Conservation (phyloP, 164 flowering plant species). For the Stephania cephalantha region DNA sequence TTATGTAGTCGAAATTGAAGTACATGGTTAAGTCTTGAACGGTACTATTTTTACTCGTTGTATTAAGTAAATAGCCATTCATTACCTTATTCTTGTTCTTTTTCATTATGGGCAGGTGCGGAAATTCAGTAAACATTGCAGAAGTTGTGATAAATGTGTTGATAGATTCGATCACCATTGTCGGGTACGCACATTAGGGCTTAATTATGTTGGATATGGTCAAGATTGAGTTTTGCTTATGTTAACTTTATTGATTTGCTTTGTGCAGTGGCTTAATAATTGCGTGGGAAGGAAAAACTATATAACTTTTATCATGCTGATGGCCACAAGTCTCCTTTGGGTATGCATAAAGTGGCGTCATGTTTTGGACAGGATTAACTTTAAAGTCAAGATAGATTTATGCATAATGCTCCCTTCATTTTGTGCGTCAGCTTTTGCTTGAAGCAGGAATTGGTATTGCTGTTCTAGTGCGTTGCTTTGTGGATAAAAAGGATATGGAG, state of each 20-base stretch:
- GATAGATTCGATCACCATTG: constrained; percentile 99
- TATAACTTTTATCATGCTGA: constrained; percentile 70
- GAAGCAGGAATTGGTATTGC: constrained; percentile 92
- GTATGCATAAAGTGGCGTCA: constrained; percentile 36
- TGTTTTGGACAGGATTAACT: background rate
- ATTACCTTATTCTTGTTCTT: background rate
- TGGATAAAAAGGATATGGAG: constrained; percentile 61
- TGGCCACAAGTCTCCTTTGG: constrained; percentile 90
- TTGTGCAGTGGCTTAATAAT: constrained; percentile 92
- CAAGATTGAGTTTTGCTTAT: background rate
- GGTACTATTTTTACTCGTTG: background rate
- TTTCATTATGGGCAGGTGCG: constrained; percentile 53
- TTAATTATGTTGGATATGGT: background rate
- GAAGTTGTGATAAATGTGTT: constrained; percentile 98
- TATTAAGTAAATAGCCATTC: background rate
- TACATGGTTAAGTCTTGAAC: background rate
- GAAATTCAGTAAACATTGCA: constrained; percentile 91
- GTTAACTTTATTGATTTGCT: constrained; percentile 9
- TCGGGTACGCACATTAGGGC: constrained; percentile 45
- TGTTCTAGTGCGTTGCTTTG: constrained; percentile 85
- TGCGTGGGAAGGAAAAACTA: constrained; percentile 95
- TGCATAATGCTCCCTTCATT: background rate
- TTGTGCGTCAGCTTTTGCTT: constrained; percentile 51
- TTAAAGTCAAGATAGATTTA: background rate
- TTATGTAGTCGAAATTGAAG: background rate